Evolutionary conservation across 1,284 basidiomycete genomes (phyloP).

Genomic region (Puccinia coronata): DNA sequence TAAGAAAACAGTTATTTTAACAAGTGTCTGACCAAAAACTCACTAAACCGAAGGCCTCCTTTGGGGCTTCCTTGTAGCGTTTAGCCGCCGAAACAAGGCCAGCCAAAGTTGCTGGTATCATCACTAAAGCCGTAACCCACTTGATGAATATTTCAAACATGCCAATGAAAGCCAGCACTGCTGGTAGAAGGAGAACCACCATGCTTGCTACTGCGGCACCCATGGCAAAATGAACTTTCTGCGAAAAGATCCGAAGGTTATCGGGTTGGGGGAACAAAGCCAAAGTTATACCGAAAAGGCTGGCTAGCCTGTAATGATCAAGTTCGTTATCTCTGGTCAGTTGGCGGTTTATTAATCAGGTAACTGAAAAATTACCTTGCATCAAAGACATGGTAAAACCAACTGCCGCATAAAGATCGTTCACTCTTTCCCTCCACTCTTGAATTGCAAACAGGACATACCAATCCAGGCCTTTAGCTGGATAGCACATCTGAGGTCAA

Average conservation of each 20-base stretch:
- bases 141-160: background rate
- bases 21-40: background rate
- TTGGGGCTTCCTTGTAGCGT: conserved; percentile 17
- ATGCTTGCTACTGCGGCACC: conserved; percentile 26
- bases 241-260: conserved; percentile 36
- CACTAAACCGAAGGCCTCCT: conserved; percentile 33
- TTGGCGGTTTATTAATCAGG: background rate
- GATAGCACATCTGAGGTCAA: conserved; percentile 36
- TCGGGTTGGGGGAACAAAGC: conserved; percentile 42
- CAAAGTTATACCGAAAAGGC: conserved; percentile 19
- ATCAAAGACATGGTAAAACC: conserved; percentile 39
- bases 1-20: background rate
- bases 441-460: conserved; percentile 47
- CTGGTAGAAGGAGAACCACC: conserved; percentile 3
- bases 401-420: conserved; percentile 24
- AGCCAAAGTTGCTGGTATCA: conserved; percentile 6
- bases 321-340: background rate
- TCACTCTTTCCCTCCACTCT: conserved; percentile 38
- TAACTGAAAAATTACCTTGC: conserved; percentile 19
- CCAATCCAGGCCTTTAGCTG: conserved; percentile 38
- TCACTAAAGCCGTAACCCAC: conserved; percentile 17
- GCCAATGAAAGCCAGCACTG: conserved; percentile 19
- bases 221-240: conserved; percentile 36
- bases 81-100: conserved; percentile 7
- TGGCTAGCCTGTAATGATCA: conserved; percentile 27